Percentiles rank a stretch among this genome's conserved stretches.
phyloP scores from a whole-genome alignment of 2,329 filamentous ascomycete genomes.

The Aspergillus viridinutans region DNA sequence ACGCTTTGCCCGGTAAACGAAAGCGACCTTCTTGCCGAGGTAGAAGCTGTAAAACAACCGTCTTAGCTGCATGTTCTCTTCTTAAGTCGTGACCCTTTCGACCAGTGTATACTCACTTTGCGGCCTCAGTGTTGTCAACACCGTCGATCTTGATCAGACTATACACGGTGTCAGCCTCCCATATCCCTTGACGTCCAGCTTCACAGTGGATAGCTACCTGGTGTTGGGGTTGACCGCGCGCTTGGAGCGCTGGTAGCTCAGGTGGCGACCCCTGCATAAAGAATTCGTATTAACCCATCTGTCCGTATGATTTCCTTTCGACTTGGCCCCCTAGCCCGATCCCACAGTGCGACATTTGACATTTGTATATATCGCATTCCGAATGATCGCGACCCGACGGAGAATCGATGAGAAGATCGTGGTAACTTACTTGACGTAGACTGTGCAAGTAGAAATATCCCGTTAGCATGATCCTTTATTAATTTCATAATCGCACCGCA shows the following conservation, averaged over 20 bases:
- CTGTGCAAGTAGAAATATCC: slow-evolving; percentile 43
- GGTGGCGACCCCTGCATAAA: slow-evolving; percentile 79
- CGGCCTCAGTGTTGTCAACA: slow-evolving; percentile 83
- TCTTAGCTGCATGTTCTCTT: slow-evolving; percentile 18
- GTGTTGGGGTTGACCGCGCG: slow-evolving; percentile 86
- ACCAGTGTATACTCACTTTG: slow-evolving; percentile 57
- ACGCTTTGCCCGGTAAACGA: slow-evolving; percentile 93
- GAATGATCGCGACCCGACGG: slow-evolving; percentile 17
- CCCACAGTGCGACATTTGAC: slow-evolving; percentile 1
- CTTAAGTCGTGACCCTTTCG: neutral
- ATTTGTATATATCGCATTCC: slow-evolving; percentile 5
- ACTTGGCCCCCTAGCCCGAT: slow-evolving; percentile 10
- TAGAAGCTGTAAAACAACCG: slow-evolving; percentile 63
- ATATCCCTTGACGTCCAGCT: slow-evolving; percentile 6
- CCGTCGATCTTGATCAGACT: slow-evolving; percentile 98
- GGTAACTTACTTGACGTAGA: slow-evolving; percentile 82
- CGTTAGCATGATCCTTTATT: slow-evolving; percentile 25
- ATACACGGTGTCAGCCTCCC: slow-evolving; percentile 25
- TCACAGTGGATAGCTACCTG: slow-evolving; percentile 39
- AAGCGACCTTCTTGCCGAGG: slow-evolving; percentile 97
- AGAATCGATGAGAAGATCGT: slow-evolving; percentile 15
- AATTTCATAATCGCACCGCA: slow-evolving; percentile 1
- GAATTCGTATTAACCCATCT: slow-evolving; percentile 33
- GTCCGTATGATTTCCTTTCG: slow-evolving; percentile 10
- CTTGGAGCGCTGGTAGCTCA: slow-evolving; percentile 96